Evolutionary conservation across 345 rosid genomes (phyloP), one percentile per base, ranked within the genome.

Genomic region (Lepidium didymum): DNA sequence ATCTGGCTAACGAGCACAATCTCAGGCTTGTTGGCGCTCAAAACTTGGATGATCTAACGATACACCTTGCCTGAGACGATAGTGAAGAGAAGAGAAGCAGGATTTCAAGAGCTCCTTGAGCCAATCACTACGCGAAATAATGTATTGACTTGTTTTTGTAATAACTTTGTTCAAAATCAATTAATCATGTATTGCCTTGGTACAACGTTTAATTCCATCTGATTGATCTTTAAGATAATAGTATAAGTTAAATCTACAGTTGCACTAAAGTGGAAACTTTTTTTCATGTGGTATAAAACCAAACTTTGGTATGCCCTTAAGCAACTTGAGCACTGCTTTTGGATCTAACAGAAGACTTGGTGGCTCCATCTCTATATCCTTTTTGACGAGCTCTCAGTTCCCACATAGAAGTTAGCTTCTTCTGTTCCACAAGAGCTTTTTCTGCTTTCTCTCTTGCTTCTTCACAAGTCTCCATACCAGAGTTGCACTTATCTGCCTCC

Each of bases 381-480:
- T 67, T 89, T 50, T 86, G 88, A 4, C 87, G 92, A 59, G 99
- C 97, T 77, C 96, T 84, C 27, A 25, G 23, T 78, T 88, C 99
- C 99, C 99, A 91, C 46, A 58, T 49, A 14, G 84, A 81, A 2
- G 92, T 87, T 50, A 86, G 54, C 70, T 86, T 94, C 95, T 80
- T 91, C 72, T 91, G 97, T 25, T 82, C 83, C 14, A 50, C 84
- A 67, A 89, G 75, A 33, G 91, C 81, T 13, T 79, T 84, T 69
- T 88, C 97, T 0, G 97, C 79, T 67, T 84, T 93, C 73, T 93
- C 99, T 78, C 99, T 78, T 6, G 97, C 93, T 78, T 83, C 99
- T 80, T 94, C 99, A 67, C 97, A 91, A 3, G 97, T 91, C 81
- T 89, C 99, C 97, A 94, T 91, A 43, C 97, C 99, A 0, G 97